Evolutionary conservation across 2,329 filamentous ascomycete genomes (phyloP), one percentile per base, ranked within the genome.

Genomic region (Ascochyta viciae-villosae): DNA sequence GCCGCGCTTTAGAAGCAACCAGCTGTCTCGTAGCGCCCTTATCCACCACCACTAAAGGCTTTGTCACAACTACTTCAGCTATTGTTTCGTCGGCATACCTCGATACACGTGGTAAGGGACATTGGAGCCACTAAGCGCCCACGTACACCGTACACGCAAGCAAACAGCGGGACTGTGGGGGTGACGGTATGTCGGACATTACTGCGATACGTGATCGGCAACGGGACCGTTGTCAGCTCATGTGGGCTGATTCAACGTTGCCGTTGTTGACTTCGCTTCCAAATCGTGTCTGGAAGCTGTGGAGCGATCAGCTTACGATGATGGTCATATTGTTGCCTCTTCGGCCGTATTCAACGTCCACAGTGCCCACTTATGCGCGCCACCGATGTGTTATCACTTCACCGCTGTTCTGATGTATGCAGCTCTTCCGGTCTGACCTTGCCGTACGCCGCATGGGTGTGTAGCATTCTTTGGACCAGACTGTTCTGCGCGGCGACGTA

Each of bases 131-230:
- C 22, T 7, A 24, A 27, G n/a, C 35, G 40, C 37, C 19, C 9
- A 41, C 46, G 26, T 31, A 27, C 34, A 35, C 26, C 10, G 33
- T 54, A 23, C 29, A 42, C 46, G 46, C 46, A 55, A 42, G 53
- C 42, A 50, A 50, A 55, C 16, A 50, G 41, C 12, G 41, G 53
- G 45, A 46, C 46, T 35, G 42, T 50, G 47, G 53, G 19, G 42
- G 37, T 42, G 37, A 43, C 33, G 48, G 42, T 51, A 33, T 26
- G 13, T 47, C 38, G 43, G 53, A 47, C 37, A 22, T 19, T n/a
- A 23, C 22, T n/a, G 38, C 38, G 24, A 46, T 47, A 39, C 26
- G n/a, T 42, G 35, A 31, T 42, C 47, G 38, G 31, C 43, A 51
- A 48, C 47, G 47, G 47, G 15, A 33, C 37, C 43, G 43, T 56